These are phyloP conservation scores for Carallia brachiata DNA, from an alignment of 345 rosid species.

Conservation along the genomic window DNA sequence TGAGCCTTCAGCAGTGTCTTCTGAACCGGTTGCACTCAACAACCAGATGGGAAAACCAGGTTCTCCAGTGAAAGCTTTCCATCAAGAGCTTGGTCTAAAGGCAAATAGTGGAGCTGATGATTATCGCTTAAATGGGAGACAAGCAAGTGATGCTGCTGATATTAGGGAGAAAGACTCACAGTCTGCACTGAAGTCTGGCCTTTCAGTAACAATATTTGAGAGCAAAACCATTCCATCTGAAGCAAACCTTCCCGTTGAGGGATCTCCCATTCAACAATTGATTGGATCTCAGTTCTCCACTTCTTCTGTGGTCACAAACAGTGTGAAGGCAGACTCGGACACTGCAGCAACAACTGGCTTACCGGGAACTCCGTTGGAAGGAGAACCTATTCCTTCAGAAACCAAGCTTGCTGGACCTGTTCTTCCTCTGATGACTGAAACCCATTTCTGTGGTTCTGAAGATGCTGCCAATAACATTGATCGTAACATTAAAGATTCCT, in stretches of 20 bases:
- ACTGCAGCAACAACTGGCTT: not conserved
- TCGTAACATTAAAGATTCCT: constrained; percentile 20
- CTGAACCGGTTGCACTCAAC: constrained; percentile 27
- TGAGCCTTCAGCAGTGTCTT: constrained; percentile 18
- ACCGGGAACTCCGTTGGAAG: constrained; percentile 3
- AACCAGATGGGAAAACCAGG: constrained; percentile 19
- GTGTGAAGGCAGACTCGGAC: constrained; percentile 6
- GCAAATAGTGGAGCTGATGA: constrained; percentile 16
- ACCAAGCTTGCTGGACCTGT: constrained; percentile 11
- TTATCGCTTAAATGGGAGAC: constrained; percentile 9
- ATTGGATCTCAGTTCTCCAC: constrained; percentile 14
- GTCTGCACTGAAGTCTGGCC: constrained; percentile 20
- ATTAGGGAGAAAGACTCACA: constrained; percentile 1
- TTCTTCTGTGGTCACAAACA: constrained; percentile 11
- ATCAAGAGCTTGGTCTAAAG: constrained; percentile 35
- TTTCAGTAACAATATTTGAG: constrained; percentile 24
- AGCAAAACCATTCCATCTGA: constrained; percentile 24
- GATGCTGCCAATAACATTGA: constrained; percentile 19
- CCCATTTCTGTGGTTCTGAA: constrained; percentile 17
- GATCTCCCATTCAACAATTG: constrained; percentile 24
- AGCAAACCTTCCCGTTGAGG: constrained; percentile 20
- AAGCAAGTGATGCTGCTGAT: constrained; percentile 15
- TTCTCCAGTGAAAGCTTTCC: constrained; percentile 23
- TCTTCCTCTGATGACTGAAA: constrained; percentile 10
- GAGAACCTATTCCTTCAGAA: constrained; percentile 7